These are phyloP conservation scores for Aspergillus alliaceus DNA, from an alignment of 2,329 filamentous ascomycete species.

Conservation along the genomic window DNA sequence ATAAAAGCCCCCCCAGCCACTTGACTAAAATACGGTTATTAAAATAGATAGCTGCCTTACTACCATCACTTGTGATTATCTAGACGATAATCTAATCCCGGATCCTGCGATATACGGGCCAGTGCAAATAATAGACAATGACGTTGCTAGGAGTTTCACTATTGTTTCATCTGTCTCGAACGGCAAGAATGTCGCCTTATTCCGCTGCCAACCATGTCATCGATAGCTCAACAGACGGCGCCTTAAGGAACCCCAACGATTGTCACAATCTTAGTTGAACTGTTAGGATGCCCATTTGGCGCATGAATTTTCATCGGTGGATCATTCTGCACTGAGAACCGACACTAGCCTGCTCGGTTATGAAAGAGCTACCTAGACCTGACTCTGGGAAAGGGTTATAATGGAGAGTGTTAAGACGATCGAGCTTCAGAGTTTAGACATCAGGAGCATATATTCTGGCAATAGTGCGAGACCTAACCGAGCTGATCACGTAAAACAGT, in stretches of 20 bases:
- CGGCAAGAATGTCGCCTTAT: not conserved
- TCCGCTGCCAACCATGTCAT: not conserved
- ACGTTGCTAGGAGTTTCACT: conserved; percentile 11
- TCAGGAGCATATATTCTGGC: not conserved
- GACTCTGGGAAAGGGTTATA: not conserved
- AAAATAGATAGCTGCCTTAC: too few relatives aligned
- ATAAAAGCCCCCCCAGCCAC: not conserved
- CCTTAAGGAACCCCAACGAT: not conserved
- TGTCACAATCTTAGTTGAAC: conserved; percentile 15
- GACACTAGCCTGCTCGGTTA: not conserved
- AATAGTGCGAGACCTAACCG: not conserved
- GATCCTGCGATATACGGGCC: not conserved
- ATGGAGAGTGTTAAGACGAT: not conserved
- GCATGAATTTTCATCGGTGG: conserved; percentile 5
- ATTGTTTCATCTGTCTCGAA: conserved; percentile 12
- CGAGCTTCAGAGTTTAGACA: not conserved
- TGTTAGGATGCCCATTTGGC: conserved; percentile 1
- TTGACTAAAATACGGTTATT: not conserved
- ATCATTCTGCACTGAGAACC: not conserved
- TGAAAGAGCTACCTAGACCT: not conserved
- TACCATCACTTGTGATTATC: not conserved
- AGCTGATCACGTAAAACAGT: not conserved
- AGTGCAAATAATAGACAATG: not conserved
- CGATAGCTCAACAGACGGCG: not conserved
- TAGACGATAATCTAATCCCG: not conserved